Base-by-base conservation (phyloP, 805 yeast species). In the Groenewaldozyma salmanticensis region DNA sequence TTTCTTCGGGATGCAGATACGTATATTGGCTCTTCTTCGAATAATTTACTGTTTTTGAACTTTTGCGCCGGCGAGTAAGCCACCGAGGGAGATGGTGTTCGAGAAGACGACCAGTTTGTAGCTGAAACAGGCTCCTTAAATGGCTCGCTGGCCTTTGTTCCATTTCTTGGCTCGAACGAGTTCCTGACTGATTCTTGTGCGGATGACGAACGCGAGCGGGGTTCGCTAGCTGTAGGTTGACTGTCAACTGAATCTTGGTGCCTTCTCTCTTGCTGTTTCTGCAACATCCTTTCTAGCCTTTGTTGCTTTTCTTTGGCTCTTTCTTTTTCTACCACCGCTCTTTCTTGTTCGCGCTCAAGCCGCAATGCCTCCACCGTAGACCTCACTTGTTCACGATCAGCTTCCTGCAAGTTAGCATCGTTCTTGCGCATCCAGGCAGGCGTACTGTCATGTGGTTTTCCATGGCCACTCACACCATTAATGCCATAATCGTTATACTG, bases 351-450 rank as follows among this genome's bases (percentile, higher is more conserved):
- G 20, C 20, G 17, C 6, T 17, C 21, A 11, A 33, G 18, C 21
- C 20, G 7, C 24, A 15, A 16, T 5, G 21, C 24, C 17, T 33
- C 37, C 21, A 9, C 13, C 13, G 37, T 33, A 15, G 37, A 17
- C n/a, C 29, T 24, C 13, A 13, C 29, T 13, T 24, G 7, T 13
- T 24, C 29, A 24, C 29, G 29, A 7, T 24, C 29, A 7, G 7
- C 29, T 24, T 24, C 29, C 7, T 24, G 7, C 7, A 24, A 13
- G 13, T 24, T 6, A 33, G 67, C 72, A 49, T 78, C 70, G 49
- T 53, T 63, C 11, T 61, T 65, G 50, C 74, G 79, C 87, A 84
- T 79, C 94, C 94, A 84, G 1, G 79, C 75, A 0, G 94, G 94
- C 48, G 54, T 57, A 4, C 65, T 68, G 38, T 65, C 66, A 35